Evolutionary conservation across 257 asterid species (phyloP).

Genomic region (Lithospermum erythrorhizon): DNA sequence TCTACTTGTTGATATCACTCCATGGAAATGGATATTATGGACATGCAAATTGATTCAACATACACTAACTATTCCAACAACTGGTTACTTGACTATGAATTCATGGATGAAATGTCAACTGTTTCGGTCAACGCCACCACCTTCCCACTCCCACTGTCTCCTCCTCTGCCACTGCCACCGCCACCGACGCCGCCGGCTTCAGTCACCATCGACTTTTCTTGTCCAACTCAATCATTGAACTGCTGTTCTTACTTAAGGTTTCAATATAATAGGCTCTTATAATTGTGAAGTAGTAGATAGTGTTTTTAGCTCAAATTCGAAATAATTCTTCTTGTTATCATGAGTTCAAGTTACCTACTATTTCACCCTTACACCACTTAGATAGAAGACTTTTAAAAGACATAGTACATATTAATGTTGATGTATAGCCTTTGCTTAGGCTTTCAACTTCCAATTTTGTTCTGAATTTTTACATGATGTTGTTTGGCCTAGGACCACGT

Average conservation of each 20-base stretch:
- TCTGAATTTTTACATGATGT: too few relatives aligned
- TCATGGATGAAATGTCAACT: slow-evolving; percentile 14
- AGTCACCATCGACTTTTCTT: slow-evolving; percentile 1
- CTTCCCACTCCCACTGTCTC: slow-evolving; percentile 12
- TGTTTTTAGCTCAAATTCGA: too few relatives aligned
- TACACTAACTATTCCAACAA: slow-evolving; percentile 1
- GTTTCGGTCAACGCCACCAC: slow-evolving; percentile 13
- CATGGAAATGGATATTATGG: neutral
- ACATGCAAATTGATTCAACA: slow-evolving; percentile 11
- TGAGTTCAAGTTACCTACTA: too few relatives aligned
- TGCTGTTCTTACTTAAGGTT: neutral
- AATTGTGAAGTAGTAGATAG: too few relatives aligned
- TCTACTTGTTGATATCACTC: neutral
- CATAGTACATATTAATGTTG: too few relatives aligned
- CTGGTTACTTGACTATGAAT: slow-evolving; percentile 23
- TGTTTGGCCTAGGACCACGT: neutral
- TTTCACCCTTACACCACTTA: too few relatives aligned
- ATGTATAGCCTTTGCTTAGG: too few relatives aligned
- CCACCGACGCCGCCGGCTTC: neutral
- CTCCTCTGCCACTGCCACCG: slow-evolving; percentile 4
- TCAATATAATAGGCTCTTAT: too few relatives aligned
- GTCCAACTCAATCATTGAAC: neutral
- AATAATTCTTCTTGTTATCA: too few relatives aligned
- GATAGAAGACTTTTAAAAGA: too few relatives aligned
- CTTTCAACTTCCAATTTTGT: neutral